Percentiles rank a stretch among this genome's conserved stretches.
Conservation (phyloP, 2,329 filamentous ascomycete genomes). For the Xylariaceae sp. region DNA sequence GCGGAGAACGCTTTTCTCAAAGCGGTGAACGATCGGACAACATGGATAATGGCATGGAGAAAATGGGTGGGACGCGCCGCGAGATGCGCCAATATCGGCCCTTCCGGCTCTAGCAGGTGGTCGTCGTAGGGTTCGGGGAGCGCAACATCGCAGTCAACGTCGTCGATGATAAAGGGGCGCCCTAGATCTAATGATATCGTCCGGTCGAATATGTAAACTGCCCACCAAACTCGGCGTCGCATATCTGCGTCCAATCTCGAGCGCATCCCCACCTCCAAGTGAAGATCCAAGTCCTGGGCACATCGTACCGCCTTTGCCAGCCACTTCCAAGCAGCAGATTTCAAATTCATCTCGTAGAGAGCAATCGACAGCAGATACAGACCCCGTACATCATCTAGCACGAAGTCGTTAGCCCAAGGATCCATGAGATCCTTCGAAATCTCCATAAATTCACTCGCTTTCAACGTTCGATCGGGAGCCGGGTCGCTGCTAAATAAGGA, state of each 20-base stretch:
- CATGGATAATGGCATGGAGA: conserved; percentile 74
- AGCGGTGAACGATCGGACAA: conserved; percentile 72
- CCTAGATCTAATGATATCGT: conserved; percentile 75
- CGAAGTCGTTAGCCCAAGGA: conserved; percentile 75
- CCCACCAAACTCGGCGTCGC: conserved; percentile 88
- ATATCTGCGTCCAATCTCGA: conserved; percentile 77
- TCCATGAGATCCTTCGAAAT: conserved; percentile 66
- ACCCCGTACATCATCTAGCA: conserved; percentile 69
- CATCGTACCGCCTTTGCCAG: conserved; percentile 73
- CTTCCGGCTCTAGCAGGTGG: conserved; percentile 62
- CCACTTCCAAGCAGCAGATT: conserved; percentile 82
- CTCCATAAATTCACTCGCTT: conserved; percentile 64
- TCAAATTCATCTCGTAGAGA: conserved; percentile 80
- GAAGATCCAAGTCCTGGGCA: conserved; percentile 78
- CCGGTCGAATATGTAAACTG: conserved; percentile 84
- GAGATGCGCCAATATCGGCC: conserved; percentile 49
- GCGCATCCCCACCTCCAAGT: conserved; percentile 70
- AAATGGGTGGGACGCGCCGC: conserved; percentile 61
- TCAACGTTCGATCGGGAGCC: conserved; percentile 49
- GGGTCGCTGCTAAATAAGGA: conserved; percentile 64
- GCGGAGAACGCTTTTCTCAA: conserved; percentile 66
- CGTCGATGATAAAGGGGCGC: conserved; percentile 76
- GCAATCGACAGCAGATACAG: conserved; percentile 73
- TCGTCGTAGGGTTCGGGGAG: conserved; percentile 80
- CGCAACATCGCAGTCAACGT: conserved; percentile 79